Evolutionary conservation across 2,329 filamentous ascomycete species (phyloP).

Genomic region (Pyrenophora tritici-repentis): DNA sequence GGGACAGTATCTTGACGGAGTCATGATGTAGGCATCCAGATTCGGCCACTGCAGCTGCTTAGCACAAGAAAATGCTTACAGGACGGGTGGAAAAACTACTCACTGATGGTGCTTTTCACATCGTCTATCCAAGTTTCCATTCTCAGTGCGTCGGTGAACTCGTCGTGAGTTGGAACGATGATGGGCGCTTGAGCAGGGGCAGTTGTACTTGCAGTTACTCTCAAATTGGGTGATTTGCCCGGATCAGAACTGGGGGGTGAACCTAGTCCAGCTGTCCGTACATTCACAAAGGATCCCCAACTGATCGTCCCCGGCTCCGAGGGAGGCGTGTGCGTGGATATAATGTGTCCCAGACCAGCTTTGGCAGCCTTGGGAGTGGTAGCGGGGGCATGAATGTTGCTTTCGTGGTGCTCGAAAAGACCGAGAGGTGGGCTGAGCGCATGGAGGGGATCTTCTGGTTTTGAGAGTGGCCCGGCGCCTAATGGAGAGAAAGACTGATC

Average conservation of each 20-base stretch:
- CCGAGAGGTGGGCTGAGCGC: slow-evolving; percentile 41
- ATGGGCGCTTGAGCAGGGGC: slow-evolving; percentile 32
- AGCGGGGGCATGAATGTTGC: slow-evolving; percentile 18
- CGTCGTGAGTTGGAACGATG: slow-evolving; percentile 31
- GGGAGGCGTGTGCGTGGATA: slow-evolving; percentile 54
- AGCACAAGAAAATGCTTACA: slow-evolving; percentile 4
- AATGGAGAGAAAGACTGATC: slow-evolving; percentile 37
- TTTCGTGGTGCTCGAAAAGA: slow-evolving; percentile 25
- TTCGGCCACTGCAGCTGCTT: slow-evolving; percentile 34
- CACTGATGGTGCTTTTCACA: slow-evolving; percentile 42
- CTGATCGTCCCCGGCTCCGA: slow-evolving; percentile 49
- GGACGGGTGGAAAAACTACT: slow-evolving; percentile 12
- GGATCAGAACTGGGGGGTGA: slow-evolving; percentile 49
- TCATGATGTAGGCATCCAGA: slow-evolving; percentile 41
- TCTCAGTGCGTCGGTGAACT: slow-evolving; percentile 27
- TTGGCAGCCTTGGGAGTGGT: slow-evolving; percentile 29
- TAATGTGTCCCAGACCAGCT: slow-evolving; percentile 38
- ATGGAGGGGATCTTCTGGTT: slow-evolving; percentile 49
- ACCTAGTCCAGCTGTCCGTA: slow-evolving; percentile 44
- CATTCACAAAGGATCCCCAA: slow-evolving; percentile 48
- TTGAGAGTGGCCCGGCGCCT: slow-evolving; percentile 46
- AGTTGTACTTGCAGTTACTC: slow-evolving; percentile 23
- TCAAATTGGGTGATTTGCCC: slow-evolving; percentile 37
- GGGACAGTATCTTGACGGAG: slow-evolving; percentile 62
- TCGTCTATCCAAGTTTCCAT: slow-evolving; percentile 41